Evolutionary conservation across 2,329 filamentous ascomycete species (phyloP).

Genomic region (Ophiostoma populinum): DNA sequence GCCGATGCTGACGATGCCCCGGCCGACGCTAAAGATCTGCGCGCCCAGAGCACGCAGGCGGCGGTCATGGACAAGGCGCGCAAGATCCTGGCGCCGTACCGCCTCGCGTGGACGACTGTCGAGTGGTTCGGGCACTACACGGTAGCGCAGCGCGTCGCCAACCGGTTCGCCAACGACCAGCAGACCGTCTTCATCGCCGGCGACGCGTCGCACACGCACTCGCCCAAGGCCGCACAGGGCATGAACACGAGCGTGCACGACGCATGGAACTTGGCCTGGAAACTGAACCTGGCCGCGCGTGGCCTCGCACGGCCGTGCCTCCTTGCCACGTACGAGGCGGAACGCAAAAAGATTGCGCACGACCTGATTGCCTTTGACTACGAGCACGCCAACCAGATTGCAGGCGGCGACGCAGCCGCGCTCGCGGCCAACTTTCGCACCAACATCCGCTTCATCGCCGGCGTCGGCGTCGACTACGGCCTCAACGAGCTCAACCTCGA

Average conservation of each 20-base stretch:
- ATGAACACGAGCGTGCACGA: slow-evolving; percentile 45
- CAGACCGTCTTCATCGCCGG: slow-evolving; percentile 42
- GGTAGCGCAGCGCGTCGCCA: slow-evolving; percentile 53
- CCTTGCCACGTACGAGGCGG: slow-evolving; percentile 42
- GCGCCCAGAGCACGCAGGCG: slow-evolving; percentile 27
- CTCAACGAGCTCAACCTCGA: slow-evolving; percentile 30
- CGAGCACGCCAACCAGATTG: slow-evolving; percentile 25
- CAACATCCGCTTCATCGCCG: slow-evolving; percentile 50
- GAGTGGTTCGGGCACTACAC: slow-evolving; percentile 59
- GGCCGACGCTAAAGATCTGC: background rate
- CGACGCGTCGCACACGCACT: slow-evolving; percentile 49
- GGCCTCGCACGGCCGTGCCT: slow-evolving; percentile 35
- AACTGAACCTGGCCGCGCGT: slow-evolving; percentile 35
- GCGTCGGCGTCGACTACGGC: slow-evolving; percentile 42
- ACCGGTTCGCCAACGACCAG: slow-evolving; percentile 45
- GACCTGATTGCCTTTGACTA: slow-evolving; percentile 41
- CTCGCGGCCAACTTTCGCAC: slow-evolving; percentile 46
- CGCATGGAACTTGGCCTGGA: slow-evolving; percentile 45
- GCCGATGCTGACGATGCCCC: slow-evolving; percentile 15
- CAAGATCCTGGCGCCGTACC: slow-evolving; percentile 40
- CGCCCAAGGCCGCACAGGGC: slow-evolving; percentile 47
- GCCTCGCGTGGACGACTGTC: slow-evolving; percentile 36
- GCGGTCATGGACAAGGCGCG: slow-evolving; percentile 48
- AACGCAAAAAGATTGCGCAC: slow-evolving; percentile 43
- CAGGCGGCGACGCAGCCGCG: slow-evolving; percentile 37